These are phyloP conservation scores for Hyaloperonospora arabidopsidis DNA, from an alignment of 352 stramenopile genomes.

Conservation along the genomic window DNA sequence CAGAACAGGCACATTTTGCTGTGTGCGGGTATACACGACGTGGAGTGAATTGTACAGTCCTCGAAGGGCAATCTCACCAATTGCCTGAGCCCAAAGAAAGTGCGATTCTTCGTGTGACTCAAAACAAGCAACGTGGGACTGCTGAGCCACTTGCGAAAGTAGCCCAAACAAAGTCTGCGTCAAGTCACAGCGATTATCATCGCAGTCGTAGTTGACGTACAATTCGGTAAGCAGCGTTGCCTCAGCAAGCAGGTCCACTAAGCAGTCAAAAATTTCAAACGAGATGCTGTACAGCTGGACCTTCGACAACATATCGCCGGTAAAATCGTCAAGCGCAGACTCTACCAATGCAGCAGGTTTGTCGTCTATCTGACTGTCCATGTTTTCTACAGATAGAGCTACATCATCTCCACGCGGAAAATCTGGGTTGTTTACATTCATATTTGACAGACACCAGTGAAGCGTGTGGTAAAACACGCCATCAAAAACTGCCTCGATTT, in stretches of 20 bases:
- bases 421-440: slow-evolving; percentile 54
- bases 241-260: slow-evolving; percentile 95
- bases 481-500: slow-evolving; percentile 70
- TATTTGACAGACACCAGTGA: slow-evolving; percentile 56
- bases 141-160: slow-evolving; percentile 74
- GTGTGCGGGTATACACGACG: slow-evolving; percentile 56
- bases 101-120: slow-evolving; percentile 65
- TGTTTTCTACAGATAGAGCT: neutral
- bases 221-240: slow-evolving; percentile 92
- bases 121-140: slow-evolving; percentile 59
- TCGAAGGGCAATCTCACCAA: slow-evolving; percentile 55
- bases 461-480: slow-evolving; percentile 60
- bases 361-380: slow-evolving; percentile 6
- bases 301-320: slow-evolving; percentile 40
- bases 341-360: slow-evolving; percentile 32
- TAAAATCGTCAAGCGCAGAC: slow-evolving; percentile 55
- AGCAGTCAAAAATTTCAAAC: slow-evolving; percentile 81
- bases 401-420: slow-evolving; percentile 40
- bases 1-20: slow-evolving; percentile 19
- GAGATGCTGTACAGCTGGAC: slow-evolving; percentile 54
- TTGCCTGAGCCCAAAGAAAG: slow-evolving; percentile 60
- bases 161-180: slow-evolving; percentile 92
- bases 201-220: slow-evolving; percentile 99
- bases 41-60: slow-evolving; percentile 74
- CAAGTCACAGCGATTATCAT: slow-evolving; percentile 90